These are phyloP conservation scores for Stagonosporopsis chrysanthemi DNA, from an alignment of 2,329 filamentous ascomycete genomes.

Conservation along the genomic window DNA sequence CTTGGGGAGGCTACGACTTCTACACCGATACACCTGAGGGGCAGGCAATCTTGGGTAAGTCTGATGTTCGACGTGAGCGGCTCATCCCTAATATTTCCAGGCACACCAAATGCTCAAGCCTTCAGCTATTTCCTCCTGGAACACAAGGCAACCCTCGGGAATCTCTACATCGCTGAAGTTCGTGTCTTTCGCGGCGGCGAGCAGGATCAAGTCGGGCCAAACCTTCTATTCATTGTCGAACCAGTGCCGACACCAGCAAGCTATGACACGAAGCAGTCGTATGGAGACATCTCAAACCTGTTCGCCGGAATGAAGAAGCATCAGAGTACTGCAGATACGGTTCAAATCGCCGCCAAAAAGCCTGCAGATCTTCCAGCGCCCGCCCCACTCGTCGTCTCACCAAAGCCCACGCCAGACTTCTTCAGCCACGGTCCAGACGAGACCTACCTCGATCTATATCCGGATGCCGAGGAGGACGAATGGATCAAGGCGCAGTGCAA, in stretches of 20 bases:
- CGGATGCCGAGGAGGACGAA: background rate
- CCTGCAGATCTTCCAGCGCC: background rate
- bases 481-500: background rate
- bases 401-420: background rate
- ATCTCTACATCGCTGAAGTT: conserved; percentile 8
- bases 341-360: background rate
- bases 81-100: background rate
- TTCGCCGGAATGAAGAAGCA: background rate
- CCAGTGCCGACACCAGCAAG: conserved; percentile 2
- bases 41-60: conserved; percentile 5
- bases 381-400: background rate
- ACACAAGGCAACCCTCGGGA: conserved; percentile 11
- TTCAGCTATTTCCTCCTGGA: conserved; percentile 15
- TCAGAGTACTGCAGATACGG: background rate
- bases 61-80: background rate
- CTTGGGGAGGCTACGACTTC: conserved; percentile 6
- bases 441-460: background rate
- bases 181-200: conserved; percentile 1
- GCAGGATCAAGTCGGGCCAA: background rate
- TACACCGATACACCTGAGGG: conserved; percentile 1
- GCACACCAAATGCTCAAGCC: conserved; percentile 12
- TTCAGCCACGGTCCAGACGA: background rate
- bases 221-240: conserved; percentile 9
- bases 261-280: background rate
- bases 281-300: background rate